Conservation (phyloP, 2,329 filamentous ascomycete genomes). For the Fusarium equiseti region DNA sequence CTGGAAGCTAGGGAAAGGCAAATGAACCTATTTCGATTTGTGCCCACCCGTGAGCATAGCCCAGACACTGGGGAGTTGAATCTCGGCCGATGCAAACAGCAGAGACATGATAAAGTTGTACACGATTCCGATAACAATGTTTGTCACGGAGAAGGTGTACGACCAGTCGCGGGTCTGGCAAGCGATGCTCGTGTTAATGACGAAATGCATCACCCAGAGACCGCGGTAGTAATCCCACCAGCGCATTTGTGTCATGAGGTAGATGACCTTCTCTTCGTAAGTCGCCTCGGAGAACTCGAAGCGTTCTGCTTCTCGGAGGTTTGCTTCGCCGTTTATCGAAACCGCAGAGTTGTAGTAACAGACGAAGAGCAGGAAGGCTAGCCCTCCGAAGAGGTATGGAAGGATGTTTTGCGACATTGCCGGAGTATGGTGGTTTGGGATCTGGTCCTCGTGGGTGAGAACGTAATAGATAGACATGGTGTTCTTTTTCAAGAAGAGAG, state of each 20-base stretch:
- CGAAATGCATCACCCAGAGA: neutral
- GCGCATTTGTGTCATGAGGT: neutral
- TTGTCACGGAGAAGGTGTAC: neutral
- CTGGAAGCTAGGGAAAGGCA: neutral
- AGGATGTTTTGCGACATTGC: neutral
- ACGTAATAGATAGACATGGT: neutral
- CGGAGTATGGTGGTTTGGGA: too few species aligned
- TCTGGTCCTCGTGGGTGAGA: neutral
- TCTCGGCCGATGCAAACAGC: neutral
- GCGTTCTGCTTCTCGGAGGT: neutral
- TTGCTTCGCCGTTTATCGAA: neutral
- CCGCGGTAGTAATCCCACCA: slow-evolving; percentile 3
- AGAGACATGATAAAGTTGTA: neutral
- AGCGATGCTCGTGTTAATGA: neutral
- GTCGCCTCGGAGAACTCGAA: neutral
- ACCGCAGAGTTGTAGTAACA: neutral
- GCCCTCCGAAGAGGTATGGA: neutral
- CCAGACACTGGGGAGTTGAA: neutral
- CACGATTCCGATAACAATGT: neutral
- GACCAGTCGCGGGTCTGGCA: neutral
- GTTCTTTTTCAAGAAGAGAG: neutral
- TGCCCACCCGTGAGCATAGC: neutral
- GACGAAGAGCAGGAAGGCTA: neutral
- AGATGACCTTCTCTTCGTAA: neutral
- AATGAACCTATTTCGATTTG: neutral